A percentile compares a stretch with the other conserved stretches of the same genome.
Conservation (phyloP, 2,329 filamentous ascomycete species). For the Chaetomiaceae sp. region DNA sequence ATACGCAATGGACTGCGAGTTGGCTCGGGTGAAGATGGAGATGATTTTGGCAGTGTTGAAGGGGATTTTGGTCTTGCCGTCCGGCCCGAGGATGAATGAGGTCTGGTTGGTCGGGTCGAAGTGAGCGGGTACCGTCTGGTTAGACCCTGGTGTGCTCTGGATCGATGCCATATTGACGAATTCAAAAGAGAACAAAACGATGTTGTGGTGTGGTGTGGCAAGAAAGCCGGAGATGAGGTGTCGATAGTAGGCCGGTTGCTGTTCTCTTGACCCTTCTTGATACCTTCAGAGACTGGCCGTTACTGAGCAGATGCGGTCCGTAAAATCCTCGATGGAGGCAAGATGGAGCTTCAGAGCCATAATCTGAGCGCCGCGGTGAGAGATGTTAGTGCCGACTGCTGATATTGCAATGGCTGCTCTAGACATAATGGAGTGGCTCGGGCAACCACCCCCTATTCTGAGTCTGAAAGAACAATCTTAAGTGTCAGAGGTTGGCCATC, state of each 20-base stretch:
- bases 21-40: constrained; percentile 27
- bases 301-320: background rate
- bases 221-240: too few species aligned
- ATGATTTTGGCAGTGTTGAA: constrained; percentile 33
- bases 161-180: constrained; percentile 3
- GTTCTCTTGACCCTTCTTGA: background rate
- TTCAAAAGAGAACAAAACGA: background rate
- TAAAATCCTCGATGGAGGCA: background rate
- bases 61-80: constrained; percentile 28
- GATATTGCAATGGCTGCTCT: background rate
- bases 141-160: constrained; percentile 1
- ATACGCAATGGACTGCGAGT: constrained; percentile 43
- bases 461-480: constrained; percentile 11
- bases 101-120: constrained; percentile 35
- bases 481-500: background rate
- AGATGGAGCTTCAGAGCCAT: background rate
- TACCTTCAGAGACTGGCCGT: background rate
- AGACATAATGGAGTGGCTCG: background rate
- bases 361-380: background rate
- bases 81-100: constrained; percentile 30
- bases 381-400: background rate
- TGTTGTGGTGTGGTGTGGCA: background rate
- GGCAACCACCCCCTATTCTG: constrained; percentile 1
- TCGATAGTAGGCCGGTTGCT: too few species aligned
- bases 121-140: too few species aligned